Conservation (phyloP, 257 asterid species). For the Nicotiana paniculata region DNA sequence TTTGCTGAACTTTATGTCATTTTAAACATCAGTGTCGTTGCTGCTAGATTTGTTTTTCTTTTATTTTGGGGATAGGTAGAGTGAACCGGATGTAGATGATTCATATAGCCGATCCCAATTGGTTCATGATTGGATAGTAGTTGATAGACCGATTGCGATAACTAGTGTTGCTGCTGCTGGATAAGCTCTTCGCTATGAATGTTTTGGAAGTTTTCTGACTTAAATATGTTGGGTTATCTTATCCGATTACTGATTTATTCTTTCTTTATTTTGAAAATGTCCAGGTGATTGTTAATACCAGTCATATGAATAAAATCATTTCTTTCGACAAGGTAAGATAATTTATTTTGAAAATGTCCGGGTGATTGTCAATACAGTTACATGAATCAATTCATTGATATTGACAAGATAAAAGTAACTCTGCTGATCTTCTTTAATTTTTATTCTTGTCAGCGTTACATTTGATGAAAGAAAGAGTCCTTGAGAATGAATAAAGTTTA, state of each 20-base stretch:
- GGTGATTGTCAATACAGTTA: slow-evolving; percentile 73
- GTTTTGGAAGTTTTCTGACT: background rate
- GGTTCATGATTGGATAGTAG: background rate
- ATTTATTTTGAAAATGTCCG: slow-evolving; percentile 21
- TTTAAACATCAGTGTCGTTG: background rate
- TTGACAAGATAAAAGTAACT: slow-evolving; percentile 60
- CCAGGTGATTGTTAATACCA: slow-evolving; percentile 77
- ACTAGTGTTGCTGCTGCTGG: background rate
- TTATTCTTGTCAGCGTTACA: slow-evolving; percentile 6
- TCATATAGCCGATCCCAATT: background rate
- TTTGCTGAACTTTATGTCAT: background rate
- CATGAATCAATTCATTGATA: slow-evolving; percentile 68
- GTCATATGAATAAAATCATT: slow-evolving; percentile 72
- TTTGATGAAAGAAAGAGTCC: background rate
- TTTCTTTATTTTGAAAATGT: slow-evolving; percentile 13
- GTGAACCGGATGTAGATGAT: background rate
- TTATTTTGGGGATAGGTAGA: background rate
- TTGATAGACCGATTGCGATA: background rate
- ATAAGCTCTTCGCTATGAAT: background rate
- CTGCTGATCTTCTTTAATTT: background rate
- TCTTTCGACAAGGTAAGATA: slow-evolving; percentile 80
- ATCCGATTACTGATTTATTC: slow-evolving; percentile 1
- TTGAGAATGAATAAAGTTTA: background rate
- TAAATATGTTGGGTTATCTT: background rate
- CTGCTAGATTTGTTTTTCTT: background rate